A percentile compares a stretch with the other conserved stretches of the same genome.
These are phyloP conservation scores for Rosa hybrid DNA, from an alignment of 331 rosid species.

Conservation along the genomic window DNA sequence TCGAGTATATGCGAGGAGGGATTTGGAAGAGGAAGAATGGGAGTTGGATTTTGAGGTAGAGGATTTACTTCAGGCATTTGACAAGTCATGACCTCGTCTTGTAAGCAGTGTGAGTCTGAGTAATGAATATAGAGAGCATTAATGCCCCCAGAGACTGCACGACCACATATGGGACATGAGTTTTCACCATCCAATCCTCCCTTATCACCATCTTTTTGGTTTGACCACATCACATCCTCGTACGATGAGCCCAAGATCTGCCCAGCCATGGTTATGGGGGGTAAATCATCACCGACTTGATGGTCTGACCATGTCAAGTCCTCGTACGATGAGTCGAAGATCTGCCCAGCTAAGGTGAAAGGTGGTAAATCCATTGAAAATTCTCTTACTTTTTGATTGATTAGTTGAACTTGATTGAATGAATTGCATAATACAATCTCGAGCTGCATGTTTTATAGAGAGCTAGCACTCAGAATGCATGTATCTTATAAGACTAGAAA, in stretches of 20 bases:
- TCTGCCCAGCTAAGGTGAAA: too few relatives aligned
- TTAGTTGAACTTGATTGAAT: neutral
- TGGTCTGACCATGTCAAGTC: too few relatives aligned
- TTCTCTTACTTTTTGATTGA: neutral
- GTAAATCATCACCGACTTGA: neutral
- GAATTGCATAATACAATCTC: too few relatives aligned
- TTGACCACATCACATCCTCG: neutral
- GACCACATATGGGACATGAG: neutral
- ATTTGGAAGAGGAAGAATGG: too few relatives aligned
- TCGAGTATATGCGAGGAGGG: too few relatives aligned
- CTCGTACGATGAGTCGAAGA: too few relatives aligned
- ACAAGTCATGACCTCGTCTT: neutral
- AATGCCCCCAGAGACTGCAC: neutral
- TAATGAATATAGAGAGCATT: neutral
- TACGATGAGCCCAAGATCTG: neutral
- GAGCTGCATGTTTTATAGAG: neutral
- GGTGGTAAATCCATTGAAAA: neutral
- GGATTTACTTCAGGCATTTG: neutral
- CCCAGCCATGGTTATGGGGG: neutral
- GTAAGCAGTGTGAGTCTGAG: neutral
- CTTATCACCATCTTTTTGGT: neutral
- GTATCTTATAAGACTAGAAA: too few relatives aligned
- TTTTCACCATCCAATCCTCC: neutral
- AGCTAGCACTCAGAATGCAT: too few relatives aligned
- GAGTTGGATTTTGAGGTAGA: too few relatives aligned